These are phyloP conservation scores for Erysiphe neolycopersici DNA, from an alignment of 2,329 filamentous ascomycete species.

Conservation along the genomic window DNA sequence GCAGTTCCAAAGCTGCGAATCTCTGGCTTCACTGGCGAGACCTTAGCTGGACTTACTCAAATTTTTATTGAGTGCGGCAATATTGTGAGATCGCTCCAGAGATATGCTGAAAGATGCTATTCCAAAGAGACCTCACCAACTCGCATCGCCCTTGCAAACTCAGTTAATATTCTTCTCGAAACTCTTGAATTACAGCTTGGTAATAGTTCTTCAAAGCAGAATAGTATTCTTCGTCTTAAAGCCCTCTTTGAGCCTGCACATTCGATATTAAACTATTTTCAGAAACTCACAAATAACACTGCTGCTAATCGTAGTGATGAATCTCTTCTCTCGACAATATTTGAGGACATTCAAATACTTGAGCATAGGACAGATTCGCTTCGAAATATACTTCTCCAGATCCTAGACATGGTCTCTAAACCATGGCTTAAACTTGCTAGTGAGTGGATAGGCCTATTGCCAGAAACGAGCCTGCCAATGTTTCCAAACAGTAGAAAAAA, in stretches of 20 bases:
- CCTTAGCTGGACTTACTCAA: conserved; percentile 19
- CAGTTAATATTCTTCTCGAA: conserved; percentile 15
- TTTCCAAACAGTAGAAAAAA: conserved; percentile 21
- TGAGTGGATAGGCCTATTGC: conserved; percentile 47
- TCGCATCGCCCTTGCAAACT: conserved; percentile 13
- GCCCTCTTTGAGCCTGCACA: conserved; percentile 11
- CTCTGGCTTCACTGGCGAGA: conserved; percentile 22
- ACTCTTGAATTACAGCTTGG: conserved; percentile 12
- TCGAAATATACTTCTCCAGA: conserved; percentile 35
- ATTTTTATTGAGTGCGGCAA: conserved; percentile 15
- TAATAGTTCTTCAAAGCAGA: conserved; percentile 5
- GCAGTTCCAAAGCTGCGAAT: conserved; percentile 22
- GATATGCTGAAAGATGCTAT: conserved; percentile 11
- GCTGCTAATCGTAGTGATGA: conserved; percentile 23
- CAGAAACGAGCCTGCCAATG: conserved; percentile 27
- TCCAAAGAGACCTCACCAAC: conserved; percentile 8
- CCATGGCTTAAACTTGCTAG: conserved; percentile 43
- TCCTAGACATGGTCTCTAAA: conserved; percentile 32
- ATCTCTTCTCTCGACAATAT: conserved; percentile 31
- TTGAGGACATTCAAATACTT: conserved; percentile 31
- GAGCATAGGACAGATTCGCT: conserved; percentile 36
- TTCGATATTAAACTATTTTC: conserved; percentile 12
- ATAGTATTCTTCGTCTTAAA: conserved; percentile 13
- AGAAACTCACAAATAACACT: conserved; percentile 9
- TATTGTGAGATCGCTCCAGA: conserved; percentile 10